These are phyloP conservation scores for Cytospora mali DNA, from an alignment of 2,329 filamentous ascomycete genomes.

Conservation along the genomic window DNA sequence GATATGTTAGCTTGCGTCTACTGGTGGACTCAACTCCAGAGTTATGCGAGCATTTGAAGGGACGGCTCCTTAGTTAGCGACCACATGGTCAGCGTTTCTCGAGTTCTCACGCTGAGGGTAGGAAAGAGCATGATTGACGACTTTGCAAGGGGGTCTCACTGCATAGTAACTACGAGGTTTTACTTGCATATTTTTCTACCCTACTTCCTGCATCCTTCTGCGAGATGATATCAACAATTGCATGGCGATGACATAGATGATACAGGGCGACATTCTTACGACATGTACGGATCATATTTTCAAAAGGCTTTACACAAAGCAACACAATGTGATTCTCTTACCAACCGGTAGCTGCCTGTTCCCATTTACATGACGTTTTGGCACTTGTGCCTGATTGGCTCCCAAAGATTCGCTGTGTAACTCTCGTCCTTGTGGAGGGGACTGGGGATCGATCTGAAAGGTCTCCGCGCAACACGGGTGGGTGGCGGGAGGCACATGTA, in stretches of 20 bases:
- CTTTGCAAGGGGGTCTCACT: neutral
- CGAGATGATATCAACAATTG: conserved; percentile 1
- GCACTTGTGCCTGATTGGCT: neutral
- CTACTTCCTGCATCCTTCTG: neutral
- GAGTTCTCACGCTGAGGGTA: neutral
- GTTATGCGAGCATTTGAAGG: neutral
- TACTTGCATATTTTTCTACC: neutral
- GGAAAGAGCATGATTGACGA: neutral
- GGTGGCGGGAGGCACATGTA: neutral
- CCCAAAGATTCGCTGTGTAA: too few species aligned
- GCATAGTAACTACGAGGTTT: neutral
- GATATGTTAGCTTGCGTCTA: neutral
- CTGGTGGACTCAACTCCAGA: neutral
- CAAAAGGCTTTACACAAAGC: conserved; percentile 10
- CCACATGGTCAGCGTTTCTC: neutral
- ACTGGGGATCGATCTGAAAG: neutral
- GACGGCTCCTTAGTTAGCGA: neutral
- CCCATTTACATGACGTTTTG: neutral
- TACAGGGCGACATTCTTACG: neutral
- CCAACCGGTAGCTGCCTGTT: neutral
- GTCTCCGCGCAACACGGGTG: neutral
- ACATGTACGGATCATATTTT: neutral
- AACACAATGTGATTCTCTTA: neutral
- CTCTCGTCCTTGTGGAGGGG: too few species aligned
- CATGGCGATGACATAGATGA: conserved; percentile 7